Base-by-base conservation (phyloP, 1,284 basidiomycete species). In the Malassezia caprae region DNA sequence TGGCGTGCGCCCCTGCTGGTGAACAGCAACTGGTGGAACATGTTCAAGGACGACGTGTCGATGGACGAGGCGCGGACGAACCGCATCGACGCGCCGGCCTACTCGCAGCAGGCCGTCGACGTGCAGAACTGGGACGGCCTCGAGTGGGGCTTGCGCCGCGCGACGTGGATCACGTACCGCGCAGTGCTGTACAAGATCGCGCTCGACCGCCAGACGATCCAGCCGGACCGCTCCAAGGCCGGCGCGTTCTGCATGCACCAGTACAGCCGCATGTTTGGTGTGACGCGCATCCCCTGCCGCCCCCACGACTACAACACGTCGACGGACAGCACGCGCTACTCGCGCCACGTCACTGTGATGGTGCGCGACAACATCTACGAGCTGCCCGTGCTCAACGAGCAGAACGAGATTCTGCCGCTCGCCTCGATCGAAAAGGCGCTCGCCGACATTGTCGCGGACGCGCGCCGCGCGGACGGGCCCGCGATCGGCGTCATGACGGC, bases 11-110 rank as follows among this genome's bases (percentile, higher is more conserved):
- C 93, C 0, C 78, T 96, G 28, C 79, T 89, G 55, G 77, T 98
- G 68, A 88, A 96, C 77, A 93, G 90, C 8, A 96, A 96, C 72
- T 96, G 91, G 91, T 96, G 91, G 91, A 79, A 96, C 41, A 80
- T 88, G n/a, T 87, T 91, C 72, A 75, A 76, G 32, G 75, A 78
- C 41, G 81, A 82, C 69, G 65, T 76, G 13, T 70, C 67, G 55
- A 77, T 80, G 50, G 78, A 80, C 56, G 34, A 45, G n/a, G 61
- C 55, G 44, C 58, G 56, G 21, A 65, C 52, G 53, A 63, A 53
- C 51, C 58, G 23, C 55, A 74, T 65, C 15, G 65, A 70, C 62
- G 69, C 62, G 13, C 69, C 73, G 30, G 63, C 62, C 7, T 65
- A 65, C 45, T 45, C 64, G 40, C 23, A 43, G 21, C 47, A 53